These are phyloP conservation scores for Dujonia santamariae DNA, from an alignment of 1,139 yeast genomes.

Conservation along the genomic window DNA sequence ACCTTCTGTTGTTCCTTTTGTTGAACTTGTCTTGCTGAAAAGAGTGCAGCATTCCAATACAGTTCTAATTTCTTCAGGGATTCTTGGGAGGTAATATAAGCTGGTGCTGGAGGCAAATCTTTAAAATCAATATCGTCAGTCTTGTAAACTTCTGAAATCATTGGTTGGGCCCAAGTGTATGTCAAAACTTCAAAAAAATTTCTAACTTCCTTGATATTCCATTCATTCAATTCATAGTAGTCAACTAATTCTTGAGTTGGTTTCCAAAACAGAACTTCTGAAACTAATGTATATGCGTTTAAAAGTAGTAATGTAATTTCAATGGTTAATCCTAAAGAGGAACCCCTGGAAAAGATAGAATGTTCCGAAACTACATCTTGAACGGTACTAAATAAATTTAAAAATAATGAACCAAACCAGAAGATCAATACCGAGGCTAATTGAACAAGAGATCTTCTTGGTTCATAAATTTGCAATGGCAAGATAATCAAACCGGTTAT, in stretches of 20 bases:
- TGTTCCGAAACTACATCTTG: constrained; percentile 23
- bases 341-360: constrained; percentile 14
- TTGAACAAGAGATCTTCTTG: constrained; percentile 26
- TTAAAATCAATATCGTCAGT: constrained; percentile 19
- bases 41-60: constrained; percentile 6
- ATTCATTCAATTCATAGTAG: constrained; percentile 32
- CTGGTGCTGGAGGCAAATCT: constrained; percentile 18
- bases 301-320: constrained; percentile 13
- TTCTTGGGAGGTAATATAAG: constrained; percentile 4
- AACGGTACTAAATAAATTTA: constrained; percentile 18
- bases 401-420: constrained; percentile 28
- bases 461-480: constrained; percentile 33
- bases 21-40: constrained; percentile 5
- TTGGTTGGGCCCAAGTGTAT: constrained; percentile 24
- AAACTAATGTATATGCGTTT: constrained; percentile 10
- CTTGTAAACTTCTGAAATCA: constrained; percentile 19
- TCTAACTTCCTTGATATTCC: constrained; percentile 20
- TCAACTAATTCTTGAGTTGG: constrained; percentile 40
- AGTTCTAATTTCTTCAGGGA: constrained; percentile 4
- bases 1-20: constrained; percentile 5
- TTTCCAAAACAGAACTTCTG: constrained; percentile 20
- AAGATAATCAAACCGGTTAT: constrained; percentile 15
- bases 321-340: constrained; percentile 4
- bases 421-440: constrained; percentile 26
- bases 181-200: constrained; percentile 20